phyloP scores from a whole-genome alignment of 441 rosid species.

The Kokia cookei region DNA sequence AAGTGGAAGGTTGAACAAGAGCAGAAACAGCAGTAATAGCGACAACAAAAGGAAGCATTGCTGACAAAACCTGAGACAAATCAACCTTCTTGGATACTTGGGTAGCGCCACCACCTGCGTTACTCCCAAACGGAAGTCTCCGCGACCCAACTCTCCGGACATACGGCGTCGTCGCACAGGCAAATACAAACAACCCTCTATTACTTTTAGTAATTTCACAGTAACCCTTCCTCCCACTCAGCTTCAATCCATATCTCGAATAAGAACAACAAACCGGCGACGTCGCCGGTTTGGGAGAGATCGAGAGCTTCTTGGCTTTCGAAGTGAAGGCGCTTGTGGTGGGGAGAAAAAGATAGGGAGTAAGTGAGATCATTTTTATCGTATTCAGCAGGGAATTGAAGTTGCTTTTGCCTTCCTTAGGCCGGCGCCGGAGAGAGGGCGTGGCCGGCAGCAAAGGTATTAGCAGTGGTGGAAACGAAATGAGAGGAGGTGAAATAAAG shows the following conservation, averaged over 20 bases:
- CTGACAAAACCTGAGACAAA: slow-evolving; percentile 69
- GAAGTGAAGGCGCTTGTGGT: slow-evolving; percentile 5
- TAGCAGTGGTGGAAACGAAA: slow-evolving; percentile 7
- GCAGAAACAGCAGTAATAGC: slow-evolving; percentile 83
- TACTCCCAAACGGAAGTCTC: slow-evolving; percentile 49
- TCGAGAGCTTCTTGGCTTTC: slow-evolving; percentile 12
- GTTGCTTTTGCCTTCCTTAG: background rate
- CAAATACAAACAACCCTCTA: slow-evolving; percentile 24
- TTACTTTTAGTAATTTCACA: background rate
- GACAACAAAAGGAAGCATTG: slow-evolving; percentile 90
- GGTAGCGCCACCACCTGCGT: slow-evolving; percentile 16
- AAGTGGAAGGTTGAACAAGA: slow-evolving; percentile 70
- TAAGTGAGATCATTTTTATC: slow-evolving; percentile 20
- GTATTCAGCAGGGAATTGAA: background rate
- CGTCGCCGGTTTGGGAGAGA: background rate
- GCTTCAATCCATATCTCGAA: slow-evolving; percentile 12
- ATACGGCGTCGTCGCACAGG: slow-evolving; percentile 61
- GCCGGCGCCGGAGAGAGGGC: slow-evolving; percentile 14
- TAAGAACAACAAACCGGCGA: background rate
- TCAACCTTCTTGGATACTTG: slow-evolving; percentile 30
- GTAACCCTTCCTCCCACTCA: background rate
- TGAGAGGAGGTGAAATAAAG: slow-evolving; percentile 12
- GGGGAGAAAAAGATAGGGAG: background rate
- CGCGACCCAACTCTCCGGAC: slow-evolving; percentile 57
- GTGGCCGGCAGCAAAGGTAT: slow-evolving; percentile 16